A percentile compares a stretch with the other conserved stretches of the same genome.
Conservation (phyloP, 116 monocot species). For the Dioscorea cayenensis region DNA sequence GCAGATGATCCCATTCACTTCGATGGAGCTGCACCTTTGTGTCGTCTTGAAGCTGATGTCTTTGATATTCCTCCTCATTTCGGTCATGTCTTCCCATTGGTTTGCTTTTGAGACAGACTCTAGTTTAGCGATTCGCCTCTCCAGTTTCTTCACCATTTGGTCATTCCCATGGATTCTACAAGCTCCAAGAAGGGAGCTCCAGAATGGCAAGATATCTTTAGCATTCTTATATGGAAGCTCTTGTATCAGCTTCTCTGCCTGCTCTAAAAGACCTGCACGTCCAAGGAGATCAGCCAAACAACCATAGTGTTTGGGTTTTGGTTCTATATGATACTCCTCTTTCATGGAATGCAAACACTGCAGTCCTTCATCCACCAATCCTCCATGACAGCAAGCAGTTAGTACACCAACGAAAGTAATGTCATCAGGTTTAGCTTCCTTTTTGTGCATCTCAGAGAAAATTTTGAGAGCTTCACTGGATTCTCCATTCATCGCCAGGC, state of each 20-base stretch:
- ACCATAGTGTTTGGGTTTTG: conserved; percentile 36
- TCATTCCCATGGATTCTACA: conserved; percentile 32
- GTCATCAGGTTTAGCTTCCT: conserved; percentile 23
- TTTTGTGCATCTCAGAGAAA: conserved; percentile 19
- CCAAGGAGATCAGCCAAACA: conserved; percentile 50
- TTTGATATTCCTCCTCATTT: conserved; percentile 35
- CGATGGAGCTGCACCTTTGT: conserved; percentile 44
- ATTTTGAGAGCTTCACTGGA: conserved; percentile 25
- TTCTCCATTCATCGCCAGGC: conserved; percentile 32
- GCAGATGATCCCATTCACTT: conserved; percentile 24
- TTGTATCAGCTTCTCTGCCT: conserved; percentile 25
- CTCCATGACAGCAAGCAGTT: conserved; percentile 33
- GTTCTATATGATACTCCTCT: conserved; percentile 17
- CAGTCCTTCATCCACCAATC: conserved; percentile 28
- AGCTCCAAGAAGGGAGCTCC: conserved; percentile 24
- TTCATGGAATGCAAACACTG: conserved; percentile 20
- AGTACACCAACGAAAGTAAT: conserved; percentile 39
- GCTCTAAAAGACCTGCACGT: conserved; percentile 29
- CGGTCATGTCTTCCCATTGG: conserved; percentile 17
- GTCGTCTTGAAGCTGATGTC: conserved; percentile 31
- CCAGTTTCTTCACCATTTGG: conserved; percentile 18
- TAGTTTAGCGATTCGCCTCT: conserved; percentile 5
- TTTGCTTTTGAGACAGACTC: conserved; percentile 16
- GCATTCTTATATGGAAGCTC: conserved; percentile 1
- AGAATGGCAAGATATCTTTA: conserved; percentile 14